A percentile compares a stretch with the other conserved stretches of the same genome.
phyloP scores from a whole-genome alignment of 495 filamentous ascomycete genomes.

The Aspergillus leporis region DNA sequence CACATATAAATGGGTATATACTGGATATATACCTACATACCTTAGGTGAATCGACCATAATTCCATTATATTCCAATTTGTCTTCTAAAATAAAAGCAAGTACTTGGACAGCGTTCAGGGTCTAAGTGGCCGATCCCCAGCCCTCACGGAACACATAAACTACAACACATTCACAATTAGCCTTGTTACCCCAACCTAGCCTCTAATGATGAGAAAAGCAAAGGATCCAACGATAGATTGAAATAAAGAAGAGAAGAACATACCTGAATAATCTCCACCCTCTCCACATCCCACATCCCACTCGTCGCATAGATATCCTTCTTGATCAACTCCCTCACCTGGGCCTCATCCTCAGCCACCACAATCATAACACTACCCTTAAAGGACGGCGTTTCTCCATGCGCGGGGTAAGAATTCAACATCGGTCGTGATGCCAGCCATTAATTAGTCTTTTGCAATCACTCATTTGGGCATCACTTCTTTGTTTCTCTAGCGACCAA shows the following conservation, averaged over 20 bases:
- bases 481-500: neutral
- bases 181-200: slow-evolving; percentile 1
- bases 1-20: neutral
- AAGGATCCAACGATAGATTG: neutral
- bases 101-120: too few species aligned
- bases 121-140: slow-evolving; percentile 14
- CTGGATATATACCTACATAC: too few species aligned
- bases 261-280: slow-evolving; percentile 58
- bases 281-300: slow-evolving; percentile 85
- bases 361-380: slow-evolving; percentile 69
- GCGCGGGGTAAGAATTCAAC: slow-evolving; percentile 64
- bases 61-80: neutral
- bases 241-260: slow-evolving; percentile 15
- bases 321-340: slow-evolving; percentile 63
- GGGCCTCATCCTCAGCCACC: slow-evolving; percentile 64
- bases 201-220: neutral
- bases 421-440: slow-evolving; percentile 53
- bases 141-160: slow-evolving; percentile 43
- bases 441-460: slow-evolving; percentile 5
- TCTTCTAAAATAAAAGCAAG: too few species aligned
- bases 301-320: slow-evolving; percentile 68
- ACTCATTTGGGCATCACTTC: neutral
- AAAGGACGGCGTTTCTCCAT: slow-evolving; percentile 64
- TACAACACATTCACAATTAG: slow-evolving; percentile 18
- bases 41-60: neutral